phyloP scores from a whole-genome alignment of 441 rosid species.

The Viola pubescens region DNA sequence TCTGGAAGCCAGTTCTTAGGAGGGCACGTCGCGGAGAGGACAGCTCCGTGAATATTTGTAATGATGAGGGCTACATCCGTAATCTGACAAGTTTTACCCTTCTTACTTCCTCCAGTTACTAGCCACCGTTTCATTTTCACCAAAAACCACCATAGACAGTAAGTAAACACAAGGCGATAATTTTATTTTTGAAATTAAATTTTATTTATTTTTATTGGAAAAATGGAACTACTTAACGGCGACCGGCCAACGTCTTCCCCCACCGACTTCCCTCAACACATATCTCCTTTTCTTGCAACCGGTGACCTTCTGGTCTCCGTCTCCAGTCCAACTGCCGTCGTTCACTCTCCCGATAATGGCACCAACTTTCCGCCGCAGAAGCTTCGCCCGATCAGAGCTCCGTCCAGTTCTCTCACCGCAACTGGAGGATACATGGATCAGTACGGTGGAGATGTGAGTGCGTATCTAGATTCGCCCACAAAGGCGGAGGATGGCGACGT shows the following conservation, averaged over 20 bases:
- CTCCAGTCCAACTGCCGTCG: slow-evolving; percentile 11
- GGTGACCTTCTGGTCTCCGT: slow-evolving; percentile 7
- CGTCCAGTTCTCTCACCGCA: slow-evolving; percentile 28
- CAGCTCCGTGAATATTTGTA: no score
- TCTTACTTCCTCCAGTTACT: no score
- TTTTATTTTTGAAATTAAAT: background rate
- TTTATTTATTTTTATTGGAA: slow-evolving; percentile 16
- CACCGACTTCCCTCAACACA: slow-evolving; percentile 33
- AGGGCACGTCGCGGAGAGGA: no score
- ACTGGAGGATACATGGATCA: slow-evolving; percentile 12
- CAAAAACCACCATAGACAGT: no score
- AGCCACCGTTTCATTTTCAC: no score
- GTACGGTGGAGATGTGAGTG: slow-evolving; percentile 14
- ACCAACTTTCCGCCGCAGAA: slow-evolving; percentile 46
- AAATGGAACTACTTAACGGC: slow-evolving; percentile 47
- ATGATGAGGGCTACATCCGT: no score
- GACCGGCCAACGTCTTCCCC: slow-evolving; percentile 28
- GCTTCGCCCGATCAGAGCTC: slow-evolving; percentile 58
- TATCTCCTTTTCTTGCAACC: slow-evolving; percentile 36
- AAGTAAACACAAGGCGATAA: no score
- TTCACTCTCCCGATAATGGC: slow-evolving; percentile 4
- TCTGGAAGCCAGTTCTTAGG: no score
- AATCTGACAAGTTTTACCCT: no score
- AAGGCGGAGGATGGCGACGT: slow-evolving; percentile 4
- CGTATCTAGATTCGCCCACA: background rate